phyloP scores from a whole-genome alignment of 2,329 filamentous ascomycete genomes.

The Paecilomyces sp. region DNA sequence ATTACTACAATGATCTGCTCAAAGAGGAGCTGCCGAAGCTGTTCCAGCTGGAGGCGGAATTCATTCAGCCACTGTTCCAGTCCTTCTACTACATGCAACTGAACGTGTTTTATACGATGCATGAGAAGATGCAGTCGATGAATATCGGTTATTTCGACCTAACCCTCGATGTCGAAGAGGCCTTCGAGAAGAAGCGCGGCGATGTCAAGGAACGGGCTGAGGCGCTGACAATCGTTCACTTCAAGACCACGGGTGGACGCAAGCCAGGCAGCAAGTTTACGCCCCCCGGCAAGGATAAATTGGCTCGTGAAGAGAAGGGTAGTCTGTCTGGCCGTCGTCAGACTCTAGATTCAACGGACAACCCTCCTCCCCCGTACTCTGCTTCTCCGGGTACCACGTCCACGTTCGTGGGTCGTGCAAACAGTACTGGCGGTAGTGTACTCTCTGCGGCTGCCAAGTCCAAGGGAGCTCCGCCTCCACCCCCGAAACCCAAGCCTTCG shows the following conservation, averaged over 20 bases:
- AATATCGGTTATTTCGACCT: conserved; percentile 98
- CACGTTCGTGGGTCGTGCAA: conserved; percentile 29
- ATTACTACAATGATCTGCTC: conserved; percentile 95
- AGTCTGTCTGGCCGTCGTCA: conserved; percentile 24
- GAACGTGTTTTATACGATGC: conserved; percentile 97
- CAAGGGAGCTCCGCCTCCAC: conserved; percentile 53
- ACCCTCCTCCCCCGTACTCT: conserved; percentile 67
- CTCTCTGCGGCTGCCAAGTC: conserved; percentile 57
- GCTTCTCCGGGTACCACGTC: conserved; percentile 29
- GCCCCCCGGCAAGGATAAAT: conserved; percentile 24
- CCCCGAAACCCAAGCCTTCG: conserved; percentile 76
- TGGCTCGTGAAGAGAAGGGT: conserved; percentile 29
- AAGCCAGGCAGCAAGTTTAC: conserved; percentile 24
- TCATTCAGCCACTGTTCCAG: conserved; percentile 95
- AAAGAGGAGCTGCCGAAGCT: conserved; percentile 94
- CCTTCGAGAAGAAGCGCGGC: conserved; percentile 81
- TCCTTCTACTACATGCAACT: conserved; percentile 99
- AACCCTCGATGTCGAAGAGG: conserved; percentile 81
- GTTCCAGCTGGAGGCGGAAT: conserved; percentile 82
- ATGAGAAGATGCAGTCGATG: conserved; percentile 95
- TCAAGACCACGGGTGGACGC: conserved; percentile 72
- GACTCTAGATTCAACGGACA: conserved; percentile 43
- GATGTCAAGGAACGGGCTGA: conserved; percentile 86
- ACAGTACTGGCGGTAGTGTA: conserved; percentile 34
- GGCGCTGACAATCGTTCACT: conserved; percentile 75